Base-by-base conservation (phyloP, 129 eudicot species). In the Oenanthe sinensis region DNA sequence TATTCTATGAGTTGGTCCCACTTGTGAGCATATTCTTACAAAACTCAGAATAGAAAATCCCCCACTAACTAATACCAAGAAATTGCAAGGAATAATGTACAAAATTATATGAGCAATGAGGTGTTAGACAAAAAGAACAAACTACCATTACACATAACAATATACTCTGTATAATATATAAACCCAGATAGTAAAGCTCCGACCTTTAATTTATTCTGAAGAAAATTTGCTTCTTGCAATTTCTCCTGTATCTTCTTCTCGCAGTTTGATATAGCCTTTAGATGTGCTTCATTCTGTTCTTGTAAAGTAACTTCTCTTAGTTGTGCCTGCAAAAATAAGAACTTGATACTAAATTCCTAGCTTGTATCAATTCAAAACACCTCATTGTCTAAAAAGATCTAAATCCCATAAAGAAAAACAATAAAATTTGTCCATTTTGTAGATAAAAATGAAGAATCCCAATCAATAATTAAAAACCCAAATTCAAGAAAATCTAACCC, bases 171-270 rank as follows among this genome's bases (percentile, higher is more conserved):
- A 12, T 30, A 65, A 65, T 28, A 63, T 13, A 65, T 7, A 28
- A 65, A 30, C 4, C 20, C 20, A 3, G 2, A 17, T 4, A 65
- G 40, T 14, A 65, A 65, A 28, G 40, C 39, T 65, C 71, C 30
- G 11, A 67, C 72, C 72, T 67, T 67, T 14, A 67, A 30, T 8
- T 67, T 69, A 79, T 75, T 81, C 71, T 73, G 86, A 82, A 93
- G 89, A 30, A 77, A 73, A 36, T 86, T 89, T 37, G 96, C 91
- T 83, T 89, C 98, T 79, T 78, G 89, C 63, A 87, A 36, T 90
- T 89, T 93, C 81, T 93, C 97, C 75, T 89, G 93, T 75, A 88
- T 85, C 82, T 91, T 93, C 50, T 47, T 78, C 82, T 87, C 89
- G 75, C 97, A 91, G 62, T 83, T 80, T 11, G 89, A 82, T 84